These are phyloP conservation scores for Nidula microcarpa DNA, from an alignment of 768 basidiomycete species.

Conservation along the genomic window DNA sequence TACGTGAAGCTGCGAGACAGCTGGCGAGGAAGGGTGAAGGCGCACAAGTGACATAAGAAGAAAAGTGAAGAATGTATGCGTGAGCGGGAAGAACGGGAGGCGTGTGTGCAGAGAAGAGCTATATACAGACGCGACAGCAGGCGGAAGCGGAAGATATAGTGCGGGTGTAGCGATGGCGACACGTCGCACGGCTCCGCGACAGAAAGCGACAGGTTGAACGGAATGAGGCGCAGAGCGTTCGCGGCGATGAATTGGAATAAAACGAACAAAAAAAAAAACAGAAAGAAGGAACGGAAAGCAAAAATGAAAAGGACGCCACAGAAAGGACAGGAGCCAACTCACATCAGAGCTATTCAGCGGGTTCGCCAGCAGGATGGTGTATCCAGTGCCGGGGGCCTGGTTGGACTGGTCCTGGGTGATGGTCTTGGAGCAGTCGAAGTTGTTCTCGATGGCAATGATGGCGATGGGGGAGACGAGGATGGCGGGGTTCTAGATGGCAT, in stretches of 20 bases:
- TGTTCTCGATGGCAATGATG: slow-evolving; percentile 47
- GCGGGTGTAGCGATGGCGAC: not conserved
- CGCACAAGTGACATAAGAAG: too few species aligned
- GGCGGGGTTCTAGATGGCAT: slow-evolving; percentile 18
- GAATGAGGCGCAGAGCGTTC: not conserved
- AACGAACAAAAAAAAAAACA: not conserved
- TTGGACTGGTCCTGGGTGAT: slow-evolving; percentile 44
- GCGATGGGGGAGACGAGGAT: slow-evolving; percentile 39
- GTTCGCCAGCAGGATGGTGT: slow-evolving; percentile 49
- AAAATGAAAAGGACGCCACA: not conserved
- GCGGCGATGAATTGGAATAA: not conserved
- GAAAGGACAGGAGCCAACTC: slow-evolving; percentile 15
- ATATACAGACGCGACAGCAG: too few species aligned
- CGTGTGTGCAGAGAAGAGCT: too few species aligned
- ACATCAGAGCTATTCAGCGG: slow-evolving; percentile 50
- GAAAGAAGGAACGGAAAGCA: not conserved
- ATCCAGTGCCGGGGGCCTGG: slow-evolving; percentile 40
- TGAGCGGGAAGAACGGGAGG: too few species aligned
- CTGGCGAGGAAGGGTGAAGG: too few species aligned
- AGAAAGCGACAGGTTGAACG: not conserved
- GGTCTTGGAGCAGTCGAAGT: slow-evolving; percentile 55
- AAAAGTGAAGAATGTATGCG: too few species aligned
- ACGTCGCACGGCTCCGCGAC: not conserved
- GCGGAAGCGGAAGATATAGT: not conserved
- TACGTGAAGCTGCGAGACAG: too few species aligned